Evolutionary conservation across 306 rosid species (phyloP).

Genomic region (Cucurbita moschata): DNA sequence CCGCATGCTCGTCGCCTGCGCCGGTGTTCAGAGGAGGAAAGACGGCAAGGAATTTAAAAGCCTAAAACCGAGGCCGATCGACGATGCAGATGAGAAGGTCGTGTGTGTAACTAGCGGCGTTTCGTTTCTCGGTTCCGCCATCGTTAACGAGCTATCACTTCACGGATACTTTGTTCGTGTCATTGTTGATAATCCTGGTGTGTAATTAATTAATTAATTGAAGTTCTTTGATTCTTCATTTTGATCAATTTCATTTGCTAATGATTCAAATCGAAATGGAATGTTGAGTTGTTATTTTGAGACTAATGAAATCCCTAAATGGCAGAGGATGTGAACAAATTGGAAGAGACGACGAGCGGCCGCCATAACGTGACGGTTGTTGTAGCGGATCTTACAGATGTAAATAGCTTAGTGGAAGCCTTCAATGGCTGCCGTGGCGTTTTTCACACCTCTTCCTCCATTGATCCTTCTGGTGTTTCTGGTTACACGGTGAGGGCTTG

Average conservation of each 20-base stretch:
- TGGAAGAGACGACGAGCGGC: conserved; percentile 34
- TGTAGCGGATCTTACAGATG: conserved; percentile 35
- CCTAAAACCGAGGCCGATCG: background rate
- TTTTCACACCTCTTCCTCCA: conserved; percentile 66
- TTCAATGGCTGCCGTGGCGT: conserved; percentile 77
- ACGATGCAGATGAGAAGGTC: conserved; percentile 12
- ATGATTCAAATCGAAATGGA: no score
- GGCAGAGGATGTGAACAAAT: conserved; percentile 51
- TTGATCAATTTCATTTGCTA: no score
- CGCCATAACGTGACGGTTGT: conserved; percentile 14
- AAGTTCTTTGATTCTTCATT: background rate
- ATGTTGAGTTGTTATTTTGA: background rate
- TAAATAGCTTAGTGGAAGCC: conserved; percentile 36
- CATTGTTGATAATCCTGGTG: conserved; percentile 47
- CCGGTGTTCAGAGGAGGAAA: conserved; percentile 37
- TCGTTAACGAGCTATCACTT: conserved; percentile 41
- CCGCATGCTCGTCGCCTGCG: conserved; percentile 23
- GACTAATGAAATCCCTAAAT: background rate
- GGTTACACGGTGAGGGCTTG: conserved; percentile 52
- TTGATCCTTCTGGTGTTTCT: conserved; percentile 82
- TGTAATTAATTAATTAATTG: background rate
- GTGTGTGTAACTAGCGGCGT: conserved; percentile 81
- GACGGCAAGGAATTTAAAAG: conserved; percentile 14
- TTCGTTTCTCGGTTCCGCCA: conserved; percentile 63
- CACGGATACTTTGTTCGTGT: conserved; percentile 74